These are phyloP conservation scores for Allium fistulosum DNA, from an alignment of 106 monocot genomes.

Conservation along the genomic window DNA sequence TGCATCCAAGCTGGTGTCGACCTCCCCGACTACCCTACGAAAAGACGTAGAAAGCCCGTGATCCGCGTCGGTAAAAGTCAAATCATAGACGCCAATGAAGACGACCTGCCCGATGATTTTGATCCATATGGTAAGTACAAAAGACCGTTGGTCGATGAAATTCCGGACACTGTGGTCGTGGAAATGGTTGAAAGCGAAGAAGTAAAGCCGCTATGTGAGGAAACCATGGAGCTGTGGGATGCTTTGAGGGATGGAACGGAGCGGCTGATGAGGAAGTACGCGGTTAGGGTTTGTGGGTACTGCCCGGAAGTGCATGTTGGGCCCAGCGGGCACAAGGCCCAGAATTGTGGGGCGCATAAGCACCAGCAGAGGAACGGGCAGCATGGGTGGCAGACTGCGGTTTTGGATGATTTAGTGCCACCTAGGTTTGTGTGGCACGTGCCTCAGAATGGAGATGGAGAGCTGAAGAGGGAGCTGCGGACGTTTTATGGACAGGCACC, in stretches of 20 bases:
- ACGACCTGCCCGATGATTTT: conserved; percentile 63
- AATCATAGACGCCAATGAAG: conserved; percentile 86
- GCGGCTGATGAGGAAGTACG: conserved; percentile 78
- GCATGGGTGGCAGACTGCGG: conserved; percentile 90
- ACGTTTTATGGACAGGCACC: conserved; percentile 96
- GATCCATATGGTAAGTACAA: conserved; percentile 31
- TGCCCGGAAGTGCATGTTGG: conserved; percentile 95
- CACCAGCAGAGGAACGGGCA: conserved; percentile 97
- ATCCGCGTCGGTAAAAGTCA: conserved; percentile 61
- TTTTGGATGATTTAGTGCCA: conserved; percentile 81
- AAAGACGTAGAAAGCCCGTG: conserved; percentile 79
- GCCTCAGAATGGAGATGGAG: conserved; percentile 22
- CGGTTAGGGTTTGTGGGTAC: conserved; percentile 91
- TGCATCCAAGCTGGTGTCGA: conserved; percentile 96
- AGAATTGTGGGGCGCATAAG: conserved; percentile 90
- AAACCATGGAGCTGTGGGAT: conserved; percentile 79
- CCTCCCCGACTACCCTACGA: conserved; percentile 73
- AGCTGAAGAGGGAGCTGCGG: conserved; percentile 61
- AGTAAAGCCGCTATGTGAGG: conserved; percentile 36
- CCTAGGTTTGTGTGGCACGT: conserved; percentile 95
- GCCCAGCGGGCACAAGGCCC: conserved; percentile 77
- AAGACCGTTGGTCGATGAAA: conserved; percentile 39
- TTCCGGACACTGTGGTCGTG: conserved; percentile 18
- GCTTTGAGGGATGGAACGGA: conserved; percentile 43
- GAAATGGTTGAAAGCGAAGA: conserved; percentile 30